A percentile compares a stretch with the other conserved stretches of the same genome.
Conservation (phyloP, 148 eudicot genomes). For the Rhododendron vialii region DNA sequence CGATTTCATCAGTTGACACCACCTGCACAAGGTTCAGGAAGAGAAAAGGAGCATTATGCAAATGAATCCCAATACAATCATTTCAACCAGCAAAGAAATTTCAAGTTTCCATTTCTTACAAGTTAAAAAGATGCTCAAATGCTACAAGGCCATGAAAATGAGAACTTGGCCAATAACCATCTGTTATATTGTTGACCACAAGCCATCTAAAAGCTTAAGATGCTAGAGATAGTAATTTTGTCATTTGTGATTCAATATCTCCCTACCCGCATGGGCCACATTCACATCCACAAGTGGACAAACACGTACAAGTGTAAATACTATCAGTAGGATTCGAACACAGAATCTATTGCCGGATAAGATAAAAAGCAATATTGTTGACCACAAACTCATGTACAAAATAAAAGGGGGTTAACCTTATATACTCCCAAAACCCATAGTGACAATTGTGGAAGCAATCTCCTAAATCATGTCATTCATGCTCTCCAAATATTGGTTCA, state of each 20-base stretch:
- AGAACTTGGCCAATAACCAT: neutral
- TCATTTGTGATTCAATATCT: neutral
- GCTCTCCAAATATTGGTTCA: neutral
- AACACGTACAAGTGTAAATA: neutral
- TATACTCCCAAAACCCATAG: neutral
- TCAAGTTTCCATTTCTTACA: neutral
- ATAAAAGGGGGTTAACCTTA: neutral
- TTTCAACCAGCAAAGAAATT: neutral
- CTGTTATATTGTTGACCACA: neutral
- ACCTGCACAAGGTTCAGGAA: conserved; percentile 37
- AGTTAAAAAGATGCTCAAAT: neutral
- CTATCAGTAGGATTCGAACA: neutral
- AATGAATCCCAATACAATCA: neutral
- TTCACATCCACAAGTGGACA: neutral
- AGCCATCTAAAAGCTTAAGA: neutral
- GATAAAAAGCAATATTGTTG: neutral
- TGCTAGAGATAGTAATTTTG: neutral
- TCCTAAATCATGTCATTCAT: neutral
- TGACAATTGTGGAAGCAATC: neutral
- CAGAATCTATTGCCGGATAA: neutral
- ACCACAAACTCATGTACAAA: neutral
- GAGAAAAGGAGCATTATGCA: neutral
- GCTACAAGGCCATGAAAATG: neutral
- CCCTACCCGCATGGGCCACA: neutral
- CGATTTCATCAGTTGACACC: conserved; percentile 51